These are phyloP conservation scores for Pisolithus marmoratus DNA, from an alignment of 768 basidiomycete species.

Conservation along the genomic window DNA sequence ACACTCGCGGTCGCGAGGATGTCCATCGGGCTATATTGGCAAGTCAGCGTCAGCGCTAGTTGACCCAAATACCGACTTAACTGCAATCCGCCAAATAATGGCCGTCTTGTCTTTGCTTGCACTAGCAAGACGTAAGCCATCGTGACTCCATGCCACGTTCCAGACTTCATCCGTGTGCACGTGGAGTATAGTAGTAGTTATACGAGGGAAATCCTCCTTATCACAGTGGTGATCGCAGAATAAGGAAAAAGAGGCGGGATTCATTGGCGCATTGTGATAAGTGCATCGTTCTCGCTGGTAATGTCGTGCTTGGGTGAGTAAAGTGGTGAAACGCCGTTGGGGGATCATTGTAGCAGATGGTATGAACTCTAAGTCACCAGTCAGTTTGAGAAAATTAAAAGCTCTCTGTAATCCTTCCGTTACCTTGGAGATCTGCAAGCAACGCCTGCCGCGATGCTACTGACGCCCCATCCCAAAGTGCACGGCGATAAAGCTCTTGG, in stretches of 20 bases:
- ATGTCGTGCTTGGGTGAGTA: constrained; percentile 78
- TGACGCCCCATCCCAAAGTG: constrained; percentile 85
- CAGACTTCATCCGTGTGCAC: constrained; percentile 94
- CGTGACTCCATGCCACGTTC: constrained; percentile 93
- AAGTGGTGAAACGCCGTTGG: constrained; percentile 74
- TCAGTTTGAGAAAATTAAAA: neutral
- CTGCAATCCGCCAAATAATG: constrained; percentile 85
- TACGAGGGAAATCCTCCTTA: constrained; percentile 73
- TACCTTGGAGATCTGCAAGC: constrained; percentile 80
- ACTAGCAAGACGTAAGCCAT: constrained; percentile 78
- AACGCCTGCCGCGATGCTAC: constrained; percentile 74
- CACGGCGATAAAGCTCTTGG: constrained; percentile 74
- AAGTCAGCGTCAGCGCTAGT: constrained; percentile 9
- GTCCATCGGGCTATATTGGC: constrained; percentile 37
- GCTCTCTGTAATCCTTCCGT: neutral
- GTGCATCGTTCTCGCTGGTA: constrained; percentile 78
- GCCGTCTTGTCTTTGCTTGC: constrained; percentile 83
- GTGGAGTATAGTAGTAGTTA: constrained; percentile 78
- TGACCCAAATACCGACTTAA: constrained; percentile 33
- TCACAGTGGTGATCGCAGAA: constrained; percentile 84
- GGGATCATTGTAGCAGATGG: constrained; percentile 93
- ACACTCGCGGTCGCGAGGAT: constrained; percentile 54
- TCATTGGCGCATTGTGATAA: constrained; percentile 75
- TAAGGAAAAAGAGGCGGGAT: constrained; percentile 62
- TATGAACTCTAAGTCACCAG: constrained; percentile 60